Percentiles rank a stretch among this genome's conserved stretches.
phyloP scores from a whole-genome alignment of 2,329 filamentous ascomycete species.

The Dothideomycetes sp. region DNA sequence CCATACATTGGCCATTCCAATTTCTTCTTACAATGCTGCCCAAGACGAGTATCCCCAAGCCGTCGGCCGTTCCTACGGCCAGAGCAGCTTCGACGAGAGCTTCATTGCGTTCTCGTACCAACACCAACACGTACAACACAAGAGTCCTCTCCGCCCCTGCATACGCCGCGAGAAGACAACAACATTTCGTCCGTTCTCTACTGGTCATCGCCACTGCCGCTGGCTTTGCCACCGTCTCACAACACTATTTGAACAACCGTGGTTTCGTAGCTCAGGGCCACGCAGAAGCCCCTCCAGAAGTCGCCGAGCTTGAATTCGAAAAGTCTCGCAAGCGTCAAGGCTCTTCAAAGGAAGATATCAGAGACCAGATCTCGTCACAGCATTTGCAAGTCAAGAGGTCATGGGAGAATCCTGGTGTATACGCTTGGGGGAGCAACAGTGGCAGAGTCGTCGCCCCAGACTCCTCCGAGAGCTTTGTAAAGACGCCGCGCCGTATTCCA shows the following conservation, averaged over 20 bases:
- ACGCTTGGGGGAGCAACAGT: conserved; percentile 84
- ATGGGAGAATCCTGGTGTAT: conserved; percentile 75
- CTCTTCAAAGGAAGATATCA: conserved; percentile 58
- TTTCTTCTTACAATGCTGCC: conserved; percentile 1
- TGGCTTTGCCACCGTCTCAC: conserved; percentile 35
- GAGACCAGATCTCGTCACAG: conserved; percentile 72
- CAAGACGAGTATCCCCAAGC: conserved; percentile 6
- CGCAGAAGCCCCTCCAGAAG: conserved; percentile 42
- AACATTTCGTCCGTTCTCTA: conserved; percentile 37
- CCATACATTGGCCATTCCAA: neutral
- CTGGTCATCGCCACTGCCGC: conserved; percentile 34
- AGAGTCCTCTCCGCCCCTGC: conserved; percentile 18
- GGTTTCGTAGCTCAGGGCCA: conserved; percentile 32
- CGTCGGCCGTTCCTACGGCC: neutral
- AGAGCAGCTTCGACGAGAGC: conserved; percentile 19
- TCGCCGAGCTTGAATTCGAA: conserved; percentile 57
- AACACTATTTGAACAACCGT: conserved; percentile 34
- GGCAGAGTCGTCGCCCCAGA: conserved; percentile 79
- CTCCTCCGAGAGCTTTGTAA: conserved; percentile 67
- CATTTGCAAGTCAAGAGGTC: conserved; percentile 81
- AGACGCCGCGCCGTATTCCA: conserved; percentile 65
- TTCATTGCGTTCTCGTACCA: conserved; percentile 17
- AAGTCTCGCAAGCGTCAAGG: conserved; percentile 47
- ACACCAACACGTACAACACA: too few relatives aligned
- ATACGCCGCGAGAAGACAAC: conserved; percentile 37